Base-by-base conservation (phyloP, 768 basidiomycete genomes). In the Tricholoma flavovirens region DNA sequence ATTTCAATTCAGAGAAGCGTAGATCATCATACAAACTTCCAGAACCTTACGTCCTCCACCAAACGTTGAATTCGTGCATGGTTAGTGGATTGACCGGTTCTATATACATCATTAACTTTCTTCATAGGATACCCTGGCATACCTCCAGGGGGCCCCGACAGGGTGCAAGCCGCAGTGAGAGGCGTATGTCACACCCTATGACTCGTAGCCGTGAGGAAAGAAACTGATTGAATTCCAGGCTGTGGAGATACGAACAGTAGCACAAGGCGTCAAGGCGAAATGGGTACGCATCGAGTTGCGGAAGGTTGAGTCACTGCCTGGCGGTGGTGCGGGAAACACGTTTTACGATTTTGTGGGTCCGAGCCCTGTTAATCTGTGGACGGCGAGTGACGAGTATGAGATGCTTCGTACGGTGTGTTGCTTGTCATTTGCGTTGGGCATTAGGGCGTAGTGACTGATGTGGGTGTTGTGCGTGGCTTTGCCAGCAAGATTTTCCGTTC, bases 261-360 rank as follows among this genome's bases (percentile, higher is more conserved):
- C 77, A 2, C 79, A 83, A 59, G 87, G 89, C 14, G 81, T 91
- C 66, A 94, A 93, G 74, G 90, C 90, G 24, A 91, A 93, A 71
- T 96, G 90, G 87, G 87, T 98, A 22, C 83, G 87, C 60, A 84
- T 97, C 58, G 93, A 96, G 72, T 78, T 97, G 67, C 83, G 91
- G 61, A 94, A 94, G 75, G 83, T 95, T 42, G 95, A 98, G 71
- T 87, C 82, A 3, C 79, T 88, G 46, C 90, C 87, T 1, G 84
- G 84, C 19, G 88, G 84, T 21, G 84, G 86, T 14, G 73, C 76
- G 58, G 74, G 78, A 14, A 88, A 86, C 69, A 83, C 84, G 11
- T 93, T 86, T 73, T 83, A 82, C 63, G 91, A 93, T 66, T 82
- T 82, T 54, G 86, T 94, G 21, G 91, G 92, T 1, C 83, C 83